Conservation (phyloP, 1,284 basidiomycete genomes). For the Sporisorium scitamineum region DNA sequence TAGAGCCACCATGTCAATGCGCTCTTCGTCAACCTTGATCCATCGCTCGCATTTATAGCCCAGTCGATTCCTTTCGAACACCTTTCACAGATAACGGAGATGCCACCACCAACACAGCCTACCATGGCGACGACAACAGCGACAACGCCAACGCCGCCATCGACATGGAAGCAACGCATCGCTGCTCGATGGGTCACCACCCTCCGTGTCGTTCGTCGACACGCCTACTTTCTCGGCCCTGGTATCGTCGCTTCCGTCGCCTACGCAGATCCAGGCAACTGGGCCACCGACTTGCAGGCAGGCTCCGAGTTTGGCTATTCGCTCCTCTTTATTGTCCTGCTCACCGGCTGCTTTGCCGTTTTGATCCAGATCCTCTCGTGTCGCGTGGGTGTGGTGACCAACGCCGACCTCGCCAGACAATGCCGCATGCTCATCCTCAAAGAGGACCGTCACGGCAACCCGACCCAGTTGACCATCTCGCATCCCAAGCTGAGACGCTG, state of each 20-base stretch:
- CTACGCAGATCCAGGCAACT: constrained; percentile 64
- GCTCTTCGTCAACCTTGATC: background rate
- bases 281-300: constrained; percentile 68
- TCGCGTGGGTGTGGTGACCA: constrained; percentile 73
- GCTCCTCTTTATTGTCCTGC: constrained; percentile 84
- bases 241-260: constrained; percentile 63
- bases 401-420: constrained; percentile 62
- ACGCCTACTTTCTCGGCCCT: constrained; percentile 58
- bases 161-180: constrained; percentile 15
- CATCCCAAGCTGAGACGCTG: constrained; percentile 76
- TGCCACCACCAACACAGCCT: constrained; percentile 9
- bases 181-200: constrained; percentile 19
- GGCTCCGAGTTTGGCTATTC: constrained; percentile 76
- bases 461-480: constrained; percentile 76
- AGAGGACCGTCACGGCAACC: constrained; percentile 31
- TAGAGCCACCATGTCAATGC: constrained; percentile 11
- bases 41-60: background rate
- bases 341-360: constrained; percentile 85
- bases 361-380: constrained; percentile 78
- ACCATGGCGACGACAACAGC: constrained; percentile 3
- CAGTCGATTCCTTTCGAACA: background rate
- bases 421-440: constrained; percentile 60
- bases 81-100: background rate
- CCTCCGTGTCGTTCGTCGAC: constrained; percentile 36
- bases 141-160: background rate